Conservation (phyloP, 2,329 filamentous ascomycete species). For the Phoma sp. region DNA sequence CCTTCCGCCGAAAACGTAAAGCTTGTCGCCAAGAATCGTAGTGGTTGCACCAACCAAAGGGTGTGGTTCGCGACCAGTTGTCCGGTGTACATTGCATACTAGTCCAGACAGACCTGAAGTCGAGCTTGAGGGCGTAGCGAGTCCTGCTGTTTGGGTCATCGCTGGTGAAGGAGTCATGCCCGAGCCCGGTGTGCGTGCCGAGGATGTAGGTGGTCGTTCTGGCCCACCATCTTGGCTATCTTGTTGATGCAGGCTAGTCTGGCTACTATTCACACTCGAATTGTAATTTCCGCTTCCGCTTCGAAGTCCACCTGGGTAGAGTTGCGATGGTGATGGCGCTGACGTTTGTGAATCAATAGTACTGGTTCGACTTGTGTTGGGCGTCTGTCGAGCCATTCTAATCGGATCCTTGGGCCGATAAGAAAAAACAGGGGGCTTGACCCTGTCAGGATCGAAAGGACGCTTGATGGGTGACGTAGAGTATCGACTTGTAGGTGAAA, state of each 20-base stretch:
- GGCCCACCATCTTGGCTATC: constrained; percentile 52
- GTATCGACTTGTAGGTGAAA: constrained; percentile 51
- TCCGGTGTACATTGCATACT: constrained; percentile 76
- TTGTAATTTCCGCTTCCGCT: constrained; percentile 47
- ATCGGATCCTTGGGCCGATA: constrained; percentile 38
- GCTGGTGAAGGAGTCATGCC: constrained; percentile 56
- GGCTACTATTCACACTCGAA: constrained; percentile 55
- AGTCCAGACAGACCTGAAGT: constrained; percentile 70
- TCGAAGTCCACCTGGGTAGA: constrained; percentile 46
- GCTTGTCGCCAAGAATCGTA: constrained; percentile 90
- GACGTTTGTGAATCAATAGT: constrained; percentile 58
- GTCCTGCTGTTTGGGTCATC: constrained; percentile 46
- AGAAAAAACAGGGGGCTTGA: constrained; percentile 26
- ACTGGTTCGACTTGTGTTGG: constrained; percentile 54
- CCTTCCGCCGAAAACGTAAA: constrained; percentile 95
- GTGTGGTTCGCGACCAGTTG: constrained; percentile 89
- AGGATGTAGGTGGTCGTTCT: constrained; percentile 44
- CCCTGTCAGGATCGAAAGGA: constrained; percentile 27
- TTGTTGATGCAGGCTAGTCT: constrained; percentile 55
- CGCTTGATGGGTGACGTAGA: constrained; percentile 44
- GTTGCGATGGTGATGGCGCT: constrained; percentile 52
- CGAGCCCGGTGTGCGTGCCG: constrained; percentile 46
- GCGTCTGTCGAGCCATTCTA: constrained; percentile 54
- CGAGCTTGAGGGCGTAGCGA: constrained; percentile 50
- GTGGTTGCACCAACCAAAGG: constrained; percentile 94